Conservation (phyloP, 78 protist genomes). For the Salpingoeca rosetta region DNA sequence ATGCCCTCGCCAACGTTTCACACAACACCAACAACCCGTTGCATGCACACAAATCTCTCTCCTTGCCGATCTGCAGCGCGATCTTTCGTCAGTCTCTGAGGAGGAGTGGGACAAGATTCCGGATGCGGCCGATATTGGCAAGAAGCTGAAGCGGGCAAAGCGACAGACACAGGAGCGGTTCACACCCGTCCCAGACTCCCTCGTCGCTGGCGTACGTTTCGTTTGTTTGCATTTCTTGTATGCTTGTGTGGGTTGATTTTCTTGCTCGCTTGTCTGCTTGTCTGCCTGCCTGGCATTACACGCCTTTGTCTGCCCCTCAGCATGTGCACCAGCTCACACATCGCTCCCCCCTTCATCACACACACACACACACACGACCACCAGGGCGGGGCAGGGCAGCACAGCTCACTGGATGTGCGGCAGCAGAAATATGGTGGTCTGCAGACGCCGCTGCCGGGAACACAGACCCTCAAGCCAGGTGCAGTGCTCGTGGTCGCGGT, state of each 20-base stretch:
- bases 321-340: neutral
- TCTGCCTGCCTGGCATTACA: neutral
- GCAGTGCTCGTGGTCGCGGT: too few relatives aligned
- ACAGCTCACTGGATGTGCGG: neutral
- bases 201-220: conserved; percentile 33
- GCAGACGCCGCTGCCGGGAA: neutral
- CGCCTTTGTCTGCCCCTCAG: neutral
- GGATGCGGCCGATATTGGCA: conserved; percentile 34
- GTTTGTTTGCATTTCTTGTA: too few relatives aligned
- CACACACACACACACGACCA: too few relatives aligned
- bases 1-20: too few relatives aligned
- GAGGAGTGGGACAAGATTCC: conserved; percentile 59
- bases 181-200: conserved; percentile 53
- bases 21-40: too few relatives aligned
- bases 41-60: too few relatives aligned
- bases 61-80: neutral
- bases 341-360: too few relatives aligned
- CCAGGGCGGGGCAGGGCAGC: neutral
- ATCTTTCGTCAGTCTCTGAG: conserved; percentile 26
- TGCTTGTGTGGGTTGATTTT: neutral
- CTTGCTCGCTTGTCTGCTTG: too few relatives aligned
- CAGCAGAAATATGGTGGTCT: neutral
- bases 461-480: neutral
- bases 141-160: neutral
- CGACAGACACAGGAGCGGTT: conserved; percentile 21